Evolutionary conservation across 2,329 filamentous ascomycete species (phyloP).

Genomic region (Cordyceps militaris): DNA sequence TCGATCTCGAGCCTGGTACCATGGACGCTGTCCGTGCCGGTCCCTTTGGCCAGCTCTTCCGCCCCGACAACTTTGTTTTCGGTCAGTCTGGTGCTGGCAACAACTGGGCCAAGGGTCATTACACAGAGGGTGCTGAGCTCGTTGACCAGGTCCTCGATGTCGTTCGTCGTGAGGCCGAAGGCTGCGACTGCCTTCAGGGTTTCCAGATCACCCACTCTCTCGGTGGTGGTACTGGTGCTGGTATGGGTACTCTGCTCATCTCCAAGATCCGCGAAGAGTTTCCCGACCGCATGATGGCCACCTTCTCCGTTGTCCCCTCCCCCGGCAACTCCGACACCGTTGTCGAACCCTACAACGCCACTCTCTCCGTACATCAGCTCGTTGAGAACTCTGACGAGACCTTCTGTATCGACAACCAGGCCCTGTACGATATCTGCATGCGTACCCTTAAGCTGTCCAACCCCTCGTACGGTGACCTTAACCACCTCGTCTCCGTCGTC

Average conservation of each 20-base stretch:
- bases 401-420: slow-evolving; percentile 99
- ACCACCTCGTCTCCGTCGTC: slow-evolving; percentile 98
- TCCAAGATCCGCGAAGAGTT: slow-evolving; percentile 99
- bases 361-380: slow-evolving; percentile 96
- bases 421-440: slow-evolving; percentile 99
- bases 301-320: slow-evolving; percentile 96
- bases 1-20: slow-evolving; percentile 98
- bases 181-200: slow-evolving; percentile 98
- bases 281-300: slow-evolving; percentile 99
- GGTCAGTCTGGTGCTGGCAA: slow-evolving; percentile 99
- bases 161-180: slow-evolving; percentile 96
- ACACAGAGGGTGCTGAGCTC: slow-evolving; percentile 98
- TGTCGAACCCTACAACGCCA: slow-evolving; percentile 99
- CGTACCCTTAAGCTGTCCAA: slow-evolving; percentile 97
- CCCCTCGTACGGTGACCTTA: slow-evolving; percentile 97
- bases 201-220: slow-evolving; percentile 99
- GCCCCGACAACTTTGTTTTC: slow-evolving; percentile 99
- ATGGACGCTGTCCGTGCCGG: slow-evolving; percentile 99
- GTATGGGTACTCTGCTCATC: slow-evolving; percentile 99
- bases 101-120: slow-evolving; percentile 99
- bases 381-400: slow-evolving; percentile 99
- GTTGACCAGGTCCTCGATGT: slow-evolving; percentile 98
- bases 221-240: slow-evolving; percentile 98
- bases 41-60: slow-evolving; percentile 98
- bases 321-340: slow-evolving; percentile 99